Evolutionary conservation across 305 asterid species (phyloP), one percentile per base, ranked within the genome.

Genomic region (Solanum hybrid): DNA sequence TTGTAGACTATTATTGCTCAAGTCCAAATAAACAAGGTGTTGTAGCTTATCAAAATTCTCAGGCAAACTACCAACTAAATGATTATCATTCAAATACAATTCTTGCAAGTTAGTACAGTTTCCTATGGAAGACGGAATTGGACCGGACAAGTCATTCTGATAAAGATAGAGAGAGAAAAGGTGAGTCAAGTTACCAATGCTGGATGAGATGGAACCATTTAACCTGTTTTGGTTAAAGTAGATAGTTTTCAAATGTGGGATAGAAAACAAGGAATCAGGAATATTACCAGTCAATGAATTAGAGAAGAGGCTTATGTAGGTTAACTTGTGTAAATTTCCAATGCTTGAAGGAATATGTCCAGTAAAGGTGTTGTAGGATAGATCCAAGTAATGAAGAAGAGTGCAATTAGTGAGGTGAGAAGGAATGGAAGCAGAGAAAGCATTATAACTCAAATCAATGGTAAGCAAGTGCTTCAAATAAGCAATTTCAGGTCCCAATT

Each of bases 111-210:
- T 34, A 90, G 91, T 94, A 90, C 96, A 96, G 91, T 95, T 95
- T 27, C 96, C 97, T 83, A 96, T 89, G 87, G 98, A 93, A 10
- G 93, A 90, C 76, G 99, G 99, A 75, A 97, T 92, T 65, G 87
- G 90, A 85, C 98, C 98, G 0, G 95, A 94, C 82, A 97, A 92
- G 6, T 89, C 93, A 93, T 97, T 97, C 9, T 81, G 4, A 26
- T 76, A 1, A 92, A 97, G 91, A 91, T 88, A 92, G 37, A 97
- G 89, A 92, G 0, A 9, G 29, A 32, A 15, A 73, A 96, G 93
- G 61, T 91, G 65, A 86, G 90, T 95, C 90, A 89, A 31, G 82
- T 95, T 96, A 34, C 98, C 98, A 65, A 95, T 79, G 79, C 20
- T 82, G 4, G 90, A 90, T 7, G 98, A 95, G 82, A 97, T 95